These are phyloP conservation scores for Schwanniomyces occidentalis DNA, from an alignment of 805 yeast genomes.

Conservation along the genomic window DNA sequence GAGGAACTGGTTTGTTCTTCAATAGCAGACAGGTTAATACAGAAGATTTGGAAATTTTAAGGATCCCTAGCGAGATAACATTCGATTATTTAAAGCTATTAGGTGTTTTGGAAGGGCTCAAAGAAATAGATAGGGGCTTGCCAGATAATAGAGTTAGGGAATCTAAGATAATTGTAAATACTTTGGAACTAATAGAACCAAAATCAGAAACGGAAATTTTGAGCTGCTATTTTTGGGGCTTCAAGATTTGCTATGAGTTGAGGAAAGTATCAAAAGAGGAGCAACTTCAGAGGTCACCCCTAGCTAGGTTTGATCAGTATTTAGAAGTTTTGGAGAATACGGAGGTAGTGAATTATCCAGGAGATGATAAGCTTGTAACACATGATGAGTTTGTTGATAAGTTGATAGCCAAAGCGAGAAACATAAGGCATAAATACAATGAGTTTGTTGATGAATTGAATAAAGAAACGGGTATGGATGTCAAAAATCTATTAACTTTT, in stretches of 20 bases:
- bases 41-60: constrained; percentile 15
- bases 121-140: constrained; percentile 12
- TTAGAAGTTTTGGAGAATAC: constrained; percentile 21
- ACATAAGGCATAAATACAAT: constrained; percentile 11
- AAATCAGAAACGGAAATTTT: constrained; percentile 29
- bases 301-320: constrained; percentile 13
- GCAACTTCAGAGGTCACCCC: constrained; percentile 11
- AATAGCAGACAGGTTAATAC: constrained; percentile 3
- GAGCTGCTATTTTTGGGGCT: constrained; percentile 23
- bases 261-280: constrained; percentile 1
- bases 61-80: constrained; percentile 17
- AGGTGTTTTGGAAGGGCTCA: constrained; percentile 16
- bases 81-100: constrained; percentile 24
- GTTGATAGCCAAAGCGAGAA: constrained; percentile 5
- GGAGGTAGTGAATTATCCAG: constrained; percentile 9
- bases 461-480: constrained; percentile 7
- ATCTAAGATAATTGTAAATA: constrained; percentile 19
- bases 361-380: not conserved
- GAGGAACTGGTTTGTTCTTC: constrained; percentile 34
- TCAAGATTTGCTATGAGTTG: constrained; percentile 12
- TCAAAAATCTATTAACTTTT: constrained; percentile 16
- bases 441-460: constrained; percentile 8
- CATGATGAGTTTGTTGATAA: constrained; percentile 9
- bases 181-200: constrained; percentile 24
- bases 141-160: constrained; percentile 7